Base-by-base conservation (phyloP, 2,329 filamentous ascomycete genomes). In the Aspergillus niger region DNA sequence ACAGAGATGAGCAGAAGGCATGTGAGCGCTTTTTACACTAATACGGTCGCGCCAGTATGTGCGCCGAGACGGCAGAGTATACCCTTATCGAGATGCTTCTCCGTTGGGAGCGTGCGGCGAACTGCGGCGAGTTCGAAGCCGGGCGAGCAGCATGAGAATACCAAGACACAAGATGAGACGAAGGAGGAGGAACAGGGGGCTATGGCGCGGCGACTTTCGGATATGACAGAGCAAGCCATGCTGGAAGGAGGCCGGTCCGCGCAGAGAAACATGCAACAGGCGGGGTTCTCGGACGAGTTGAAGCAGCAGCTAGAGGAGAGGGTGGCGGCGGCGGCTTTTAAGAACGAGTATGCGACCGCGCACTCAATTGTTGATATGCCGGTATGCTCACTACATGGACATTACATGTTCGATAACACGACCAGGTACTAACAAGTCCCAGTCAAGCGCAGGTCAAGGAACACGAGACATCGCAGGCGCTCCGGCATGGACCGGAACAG, bases 401-500 rank as follows among this genome's bases (percentile, higher is more conserved):
- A 15, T 36, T 11, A 11, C 38, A 4, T 11, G 8, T 24, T 13
- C 4, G 11, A 36, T 11, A 11, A n/a, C 13, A n/a, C 13, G 4
- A 20, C 22, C 7, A 3, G 22, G 22, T 20, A 49, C 49, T 59
- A 49, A 59, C n/a, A 22, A 32, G 39, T 20, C 28, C 8, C 48
- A 62, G 26, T 52, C 48, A 11, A 83, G 85, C n/a, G 87, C 90
- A 11, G 88, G 89, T 15, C 82, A 83, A 66, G 89, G 88, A 11
- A 90, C 89, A 2, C 83, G 86, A 61, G 85, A 89, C 53, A 84
- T 88, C 38, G 91, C 91, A 1, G 81, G 83, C 0, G 86, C 88
- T 6, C 78, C 83, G 59, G 83, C 89, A 1, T 99, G 95, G 95
- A 87, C 85, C 0, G 95, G 94, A 2, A 81, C 84, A 11, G 95